These are phyloP conservation scores for Plasmodium cynomolgi DNA, from an alignment of 169 alveolate genomes.

Conservation along the genomic window DNA sequence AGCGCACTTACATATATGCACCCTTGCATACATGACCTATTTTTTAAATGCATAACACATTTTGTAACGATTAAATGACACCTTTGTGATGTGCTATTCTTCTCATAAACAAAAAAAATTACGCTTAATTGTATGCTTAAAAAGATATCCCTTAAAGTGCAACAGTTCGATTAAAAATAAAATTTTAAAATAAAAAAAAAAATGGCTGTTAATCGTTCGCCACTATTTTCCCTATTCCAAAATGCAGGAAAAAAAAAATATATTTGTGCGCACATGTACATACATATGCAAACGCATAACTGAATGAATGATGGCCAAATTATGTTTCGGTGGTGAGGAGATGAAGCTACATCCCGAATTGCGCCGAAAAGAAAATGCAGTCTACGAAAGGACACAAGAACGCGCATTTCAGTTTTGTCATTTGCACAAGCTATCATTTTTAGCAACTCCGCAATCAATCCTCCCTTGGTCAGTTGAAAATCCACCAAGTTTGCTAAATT, in stretches of 20 bases:
- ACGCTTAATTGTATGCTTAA: background rate
- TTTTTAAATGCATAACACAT: background rate
- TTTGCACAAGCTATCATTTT: too few relatives aligned
- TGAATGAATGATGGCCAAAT: background rate
- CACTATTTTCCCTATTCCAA: background rate
- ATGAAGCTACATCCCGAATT: too few relatives aligned
- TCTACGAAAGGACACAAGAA: too few relatives aligned
- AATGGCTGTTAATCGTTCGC: background rate
- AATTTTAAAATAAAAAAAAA: background rate
- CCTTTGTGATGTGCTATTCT: background rate
- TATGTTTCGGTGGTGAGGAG: too few relatives aligned
- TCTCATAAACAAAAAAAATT: background rate
- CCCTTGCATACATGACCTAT: background rate
- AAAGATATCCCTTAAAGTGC: background rate
- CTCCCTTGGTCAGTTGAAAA: too few relatives aligned
- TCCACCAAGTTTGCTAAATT: too few relatives aligned
- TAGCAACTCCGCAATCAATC: too few relatives aligned
- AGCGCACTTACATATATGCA: background rate
- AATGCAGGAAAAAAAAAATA: background rate
- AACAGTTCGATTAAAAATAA: background rate
- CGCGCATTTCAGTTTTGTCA: too few relatives aligned
- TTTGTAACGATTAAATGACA: background rate
- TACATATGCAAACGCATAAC: background rate
- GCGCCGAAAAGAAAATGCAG: too few relatives aligned
- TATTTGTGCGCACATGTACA: background rate